Percentiles rank a stretch among this genome's conserved stretches.
phyloP scores from a whole-genome alignment of 2,329 filamentous ascomycete species.

The Aureobasidium uvarum region DNA sequence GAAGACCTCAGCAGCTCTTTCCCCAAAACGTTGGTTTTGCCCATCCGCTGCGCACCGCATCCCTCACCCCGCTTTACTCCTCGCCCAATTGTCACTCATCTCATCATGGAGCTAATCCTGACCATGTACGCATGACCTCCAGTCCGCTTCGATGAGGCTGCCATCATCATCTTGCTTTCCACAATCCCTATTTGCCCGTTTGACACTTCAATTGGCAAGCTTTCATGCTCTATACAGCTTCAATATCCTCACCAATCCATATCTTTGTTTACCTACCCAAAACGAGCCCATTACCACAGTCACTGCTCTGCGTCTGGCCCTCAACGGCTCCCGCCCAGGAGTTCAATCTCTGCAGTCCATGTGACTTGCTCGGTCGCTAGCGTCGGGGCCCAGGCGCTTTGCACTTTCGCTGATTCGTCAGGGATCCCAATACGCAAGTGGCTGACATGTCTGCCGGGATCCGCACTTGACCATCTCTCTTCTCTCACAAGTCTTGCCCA shows the following conservation, averaged over 20 bases:
- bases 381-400: constrained; percentile 25
- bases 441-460: constrained; percentile 25
- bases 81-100: constrained; percentile 22
- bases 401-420: constrained; percentile 18
- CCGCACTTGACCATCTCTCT: constrained; percentile 21
- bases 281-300: constrained; percentile 7
- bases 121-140: constrained; percentile 19
- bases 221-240: neutral
- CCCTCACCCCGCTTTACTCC: constrained; percentile 21
- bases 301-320: constrained; percentile 22
- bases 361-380: constrained; percentile 23
- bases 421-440: constrained; percentile 17
- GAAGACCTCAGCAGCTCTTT: constrained; percentile 14
- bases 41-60: constrained; percentile 24
- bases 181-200: neutral
- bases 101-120: constrained; percentile 23
- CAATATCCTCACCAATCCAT: neutral
- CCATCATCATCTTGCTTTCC: constrained; percentile 1
- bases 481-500: neutral
- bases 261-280: constrained; percentile 11
- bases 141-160: neutral
- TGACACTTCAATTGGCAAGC: neutral
- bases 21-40: constrained; percentile 21
- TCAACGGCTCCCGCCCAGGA: constrained; percentile 22
- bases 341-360: constrained; percentile 25